Evolutionary conservation across 805 yeast species (phyloP), one percentile per base, ranked within the genome.

Genomic region (Ogataea glucozyma): DNA sequence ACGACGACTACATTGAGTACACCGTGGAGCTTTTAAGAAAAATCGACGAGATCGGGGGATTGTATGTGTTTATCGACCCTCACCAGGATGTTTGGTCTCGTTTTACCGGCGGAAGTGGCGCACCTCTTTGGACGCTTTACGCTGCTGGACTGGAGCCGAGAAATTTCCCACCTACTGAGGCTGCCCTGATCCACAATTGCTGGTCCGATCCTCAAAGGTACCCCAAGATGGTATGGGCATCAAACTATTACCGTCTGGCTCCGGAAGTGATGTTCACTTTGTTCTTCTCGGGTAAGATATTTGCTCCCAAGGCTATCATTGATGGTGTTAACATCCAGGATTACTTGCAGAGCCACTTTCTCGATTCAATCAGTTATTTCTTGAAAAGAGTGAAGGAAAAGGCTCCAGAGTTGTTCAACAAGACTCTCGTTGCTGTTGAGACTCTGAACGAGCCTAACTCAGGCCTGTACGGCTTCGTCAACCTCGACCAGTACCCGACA

Each of bases 41-140:
- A 6, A 73, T 85, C 11, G 71, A 76, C 34, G 58, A 71, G 14
- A 68, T 79, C 21, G 95, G 93, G 1, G 91, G 90, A 0, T 60
- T 89, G 14, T 85, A 84, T 54, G 87, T 88, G 6, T 81, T 85
- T 52, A 60, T 90, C 51, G 97, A 90, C 57, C 88, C 95, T 1
- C 97, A 90, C 60, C 97, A 90, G 62, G 97, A 90, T 60, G 95
- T 83, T 10, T 90, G 97, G 97, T 83, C 93, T 1, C 75, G 97
- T 36, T 86, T 73, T 58, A 70, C 81, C 9, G 97, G 97, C 4
- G 97, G 97, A 2, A 81, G 88, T 35, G 97, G 97, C 14, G 96
- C 97, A 3, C 97, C 97, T 1, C 56, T 87, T 56, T 90, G 97
- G 97, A 89, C 97, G 0, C 61, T 89, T 4, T 82, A 85, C 57